Conservation (phyloP, 768 basidiomycete species). For the Leccinum truebloodii region DNA sequence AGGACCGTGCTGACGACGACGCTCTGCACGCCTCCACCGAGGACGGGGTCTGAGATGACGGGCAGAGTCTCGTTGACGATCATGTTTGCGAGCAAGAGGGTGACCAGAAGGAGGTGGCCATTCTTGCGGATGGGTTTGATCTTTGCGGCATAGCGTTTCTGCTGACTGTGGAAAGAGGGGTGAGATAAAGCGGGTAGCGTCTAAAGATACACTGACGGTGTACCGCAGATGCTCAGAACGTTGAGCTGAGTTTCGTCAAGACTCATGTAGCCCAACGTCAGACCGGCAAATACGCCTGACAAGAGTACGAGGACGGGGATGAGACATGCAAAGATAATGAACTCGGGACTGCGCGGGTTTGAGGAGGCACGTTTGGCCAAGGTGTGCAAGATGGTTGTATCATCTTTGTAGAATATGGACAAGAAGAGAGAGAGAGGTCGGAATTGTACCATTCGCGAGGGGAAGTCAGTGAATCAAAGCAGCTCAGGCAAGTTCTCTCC, state of each 20-base stretch:
- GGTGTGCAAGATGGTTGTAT: conserved; percentile 22
- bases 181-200: conserved; percentile 1
- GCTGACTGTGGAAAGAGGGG: conserved; percentile 50
- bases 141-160: conserved; percentile 77
- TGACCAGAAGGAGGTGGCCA: conserved; percentile 80
- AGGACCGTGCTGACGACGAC: conserved; percentile 83
- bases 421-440: conserved; percentile 41
- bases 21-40: conserved; percentile 77
- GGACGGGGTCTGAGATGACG: conserved; percentile 74
- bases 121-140: conserved; percentile 87
- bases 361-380: conserved; percentile 34
- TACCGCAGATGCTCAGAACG: conserved; percentile 83
- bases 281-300: conserved; percentile 87
- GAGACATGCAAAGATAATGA: conserved; percentile 51
- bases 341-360: conserved; percentile 25
- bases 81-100: conserved; percentile 86
- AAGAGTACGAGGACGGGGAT: conserved; percentile 83
- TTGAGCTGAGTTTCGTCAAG: conserved; percentile 91
- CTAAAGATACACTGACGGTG: conserved; percentile 53
- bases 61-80: conserved; percentile 89
- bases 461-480: neutral
- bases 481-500: neutral
- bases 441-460: conserved; percentile 41
- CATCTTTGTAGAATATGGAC: conserved; percentile 35
- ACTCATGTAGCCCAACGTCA: conserved; percentile 91